Base-by-base conservation (phyloP, 2,329 filamentous ascomycete species). In the Diplodia corticola region DNA sequence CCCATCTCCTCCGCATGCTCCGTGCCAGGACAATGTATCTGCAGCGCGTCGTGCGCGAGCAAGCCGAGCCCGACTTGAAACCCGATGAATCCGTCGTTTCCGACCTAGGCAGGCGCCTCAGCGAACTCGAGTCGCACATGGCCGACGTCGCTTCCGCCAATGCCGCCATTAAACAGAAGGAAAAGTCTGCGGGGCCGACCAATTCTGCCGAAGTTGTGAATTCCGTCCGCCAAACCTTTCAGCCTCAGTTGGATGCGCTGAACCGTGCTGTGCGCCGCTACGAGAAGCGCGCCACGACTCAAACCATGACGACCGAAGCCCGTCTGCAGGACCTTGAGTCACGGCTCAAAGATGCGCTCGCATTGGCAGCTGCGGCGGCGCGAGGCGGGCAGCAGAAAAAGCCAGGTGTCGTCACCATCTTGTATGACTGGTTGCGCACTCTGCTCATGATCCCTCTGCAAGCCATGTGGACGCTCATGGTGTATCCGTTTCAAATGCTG, bases 221-320 rank as follows among this genome's bases (percentile, higher is more conserved):
- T 5, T 88, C 91, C 67, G 83, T 91, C 13, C 85, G 87, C 49
- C 86, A 86, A 67, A 81, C 82, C 30, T 82, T 94, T 12, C 90
- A 93, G 70, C 89, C 92, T 0, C 92, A 97, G 67, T 84, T 98
- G 5, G 93, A 97, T 72, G 91, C 92, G 0, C 81, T 98, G 35
- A 95, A 93, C 71, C 89, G 94, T 55, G 93, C 94, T 4, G 90
- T 98, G 51, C 86, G 94, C 22, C 88, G 92, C 40, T 97, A 97
- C 72, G 94, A 98, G 80, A 97, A 96, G 80, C 91, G 93, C 72
- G 88, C 90, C 4, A 89, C 89, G 0, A 82, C 93, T 7, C 85
- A 93, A 30, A 85, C 91, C 10, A 84, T 90, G 64, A 89, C 94
- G 73, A 91, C 89, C 2, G 92, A 97, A 69, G 85, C 88, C 9